phyloP scores from a whole-genome alignment of 768 basidiomycete species.

The Holtermanniella nyarrowii region DNA sequence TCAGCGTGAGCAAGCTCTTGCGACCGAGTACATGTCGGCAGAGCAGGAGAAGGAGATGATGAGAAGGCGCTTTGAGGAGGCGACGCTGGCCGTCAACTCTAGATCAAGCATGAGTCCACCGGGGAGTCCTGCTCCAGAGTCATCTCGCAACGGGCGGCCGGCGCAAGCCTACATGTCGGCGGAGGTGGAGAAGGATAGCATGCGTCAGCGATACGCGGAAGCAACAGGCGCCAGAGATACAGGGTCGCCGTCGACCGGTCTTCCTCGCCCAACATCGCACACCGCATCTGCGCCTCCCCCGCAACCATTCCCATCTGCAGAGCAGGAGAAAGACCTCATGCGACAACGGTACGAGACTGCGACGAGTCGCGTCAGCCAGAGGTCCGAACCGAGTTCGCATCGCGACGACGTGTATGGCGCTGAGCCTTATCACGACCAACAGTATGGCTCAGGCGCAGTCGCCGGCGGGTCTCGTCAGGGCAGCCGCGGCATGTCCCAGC shows the following conservation, averaged over 20 bases:
- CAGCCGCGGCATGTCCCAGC: not conserved
- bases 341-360: too few species aligned
- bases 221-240: not conserved
- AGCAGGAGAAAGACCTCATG: too few species aligned
- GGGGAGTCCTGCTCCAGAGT: not conserved
- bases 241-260: not conserved
- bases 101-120: not conserved
- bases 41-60: slow-evolving; percentile 16
- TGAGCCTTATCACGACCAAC: too few species aligned
- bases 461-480: not conserved
- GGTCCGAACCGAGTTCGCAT: slow-evolving; percentile 4
- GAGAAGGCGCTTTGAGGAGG: slow-evolving; percentile 14
- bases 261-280: too few species aligned
- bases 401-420: not conserved
- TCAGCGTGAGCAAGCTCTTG: not conserved
- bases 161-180: not conserved
- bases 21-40: not conserved
- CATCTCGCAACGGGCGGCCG: not conserved
- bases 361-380: not conserved
- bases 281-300: not conserved
- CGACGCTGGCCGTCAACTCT: slow-evolving; percentile 1
- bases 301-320: not conserved
- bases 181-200: too few species aligned
- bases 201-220: not conserved
- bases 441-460: too few species aligned